Percentiles rank a stretch among this genome's conserved stretches.
Evolutionary conservation across 2,329 filamentous ascomycete genomes (phyloP).

Genomic region (Colletotrichum plurivorum): DNA sequence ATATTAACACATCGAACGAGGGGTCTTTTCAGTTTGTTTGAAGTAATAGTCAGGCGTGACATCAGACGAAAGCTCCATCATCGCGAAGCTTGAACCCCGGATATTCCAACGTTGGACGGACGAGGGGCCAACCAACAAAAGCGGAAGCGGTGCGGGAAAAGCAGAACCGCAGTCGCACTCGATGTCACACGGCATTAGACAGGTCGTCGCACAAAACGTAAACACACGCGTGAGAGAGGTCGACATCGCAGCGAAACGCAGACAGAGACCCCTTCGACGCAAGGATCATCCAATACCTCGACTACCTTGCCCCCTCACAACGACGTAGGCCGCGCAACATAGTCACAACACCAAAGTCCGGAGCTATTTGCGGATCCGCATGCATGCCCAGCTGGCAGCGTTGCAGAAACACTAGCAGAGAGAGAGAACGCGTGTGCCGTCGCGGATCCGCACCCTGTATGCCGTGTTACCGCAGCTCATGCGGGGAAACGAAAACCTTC

Average conservation of each 20-base stretch:
- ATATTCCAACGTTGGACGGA: too few relatives aligned
- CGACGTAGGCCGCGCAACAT: neutral
- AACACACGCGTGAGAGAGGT: neutral
- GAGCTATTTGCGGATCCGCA: constrained; percentile 21
- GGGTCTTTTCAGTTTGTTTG: constrained; percentile 14
- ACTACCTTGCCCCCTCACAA: neutral
- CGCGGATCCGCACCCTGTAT: constrained; percentile 9
- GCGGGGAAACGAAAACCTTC: constrained; percentile 27
- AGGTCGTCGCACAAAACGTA: neutral
- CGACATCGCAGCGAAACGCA: neutral
- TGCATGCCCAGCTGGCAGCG: neutral
- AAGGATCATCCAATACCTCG: neutral
- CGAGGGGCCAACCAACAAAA: too few relatives aligned
- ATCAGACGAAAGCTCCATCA: constrained; percentile 18
- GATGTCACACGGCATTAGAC: neutral
- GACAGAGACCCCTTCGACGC: neutral
- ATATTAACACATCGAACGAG: neutral
- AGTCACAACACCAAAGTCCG: neutral
- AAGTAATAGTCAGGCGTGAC: constrained; percentile 12
- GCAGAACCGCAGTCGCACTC: constrained; percentile 11
- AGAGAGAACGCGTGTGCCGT: neutral
- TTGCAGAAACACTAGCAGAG: constrained; percentile 5
- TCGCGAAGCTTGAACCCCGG: neutral
- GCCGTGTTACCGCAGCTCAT: constrained; percentile 12
- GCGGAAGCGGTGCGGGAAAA: neutral